Conservation (phyloP, 1,284 basidiomycete species). For the Trichosporon sp. region DNA sequence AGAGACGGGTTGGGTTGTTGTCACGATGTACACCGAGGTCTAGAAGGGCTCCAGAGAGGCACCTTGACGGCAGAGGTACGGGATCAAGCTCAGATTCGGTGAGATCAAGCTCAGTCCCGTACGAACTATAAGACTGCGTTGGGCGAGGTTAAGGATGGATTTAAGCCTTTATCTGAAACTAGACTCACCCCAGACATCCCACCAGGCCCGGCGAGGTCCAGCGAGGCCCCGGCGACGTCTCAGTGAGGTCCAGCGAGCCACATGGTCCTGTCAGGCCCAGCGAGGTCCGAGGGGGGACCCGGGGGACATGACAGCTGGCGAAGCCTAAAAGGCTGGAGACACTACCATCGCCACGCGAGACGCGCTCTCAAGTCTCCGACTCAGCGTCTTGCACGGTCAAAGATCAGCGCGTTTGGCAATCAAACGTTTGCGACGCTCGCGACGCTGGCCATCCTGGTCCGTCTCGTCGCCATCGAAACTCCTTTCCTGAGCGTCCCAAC, state of each 20-base stretch:
- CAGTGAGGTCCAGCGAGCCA: neutral
- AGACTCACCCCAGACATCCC: neutral
- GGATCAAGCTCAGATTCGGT: slow-evolving; percentile 15
- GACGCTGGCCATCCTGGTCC: neutral
- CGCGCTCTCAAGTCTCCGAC: neutral
- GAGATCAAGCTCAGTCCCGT: slow-evolving; percentile 11
- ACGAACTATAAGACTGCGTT: neutral
- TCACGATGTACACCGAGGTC: neutral
- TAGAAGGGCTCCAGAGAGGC: neutral
- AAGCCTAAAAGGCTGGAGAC: neutral
- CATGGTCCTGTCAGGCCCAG: neutral
- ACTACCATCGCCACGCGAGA: neutral
- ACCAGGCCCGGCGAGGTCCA: slow-evolving; percentile 4
- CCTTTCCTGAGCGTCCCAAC: slow-evolving; percentile 1
- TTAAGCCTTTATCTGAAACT: slow-evolving; percentile 19
- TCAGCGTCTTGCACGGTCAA: neutral
- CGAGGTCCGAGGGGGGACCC: neutral
- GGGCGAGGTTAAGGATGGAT: neutral
- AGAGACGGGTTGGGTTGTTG: neutral
- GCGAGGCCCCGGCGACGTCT: no score
- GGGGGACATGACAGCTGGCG: neutral
- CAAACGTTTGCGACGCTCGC: neutral
- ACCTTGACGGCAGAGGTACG: neutral
- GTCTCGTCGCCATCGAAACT: slow-evolving; percentile 14
- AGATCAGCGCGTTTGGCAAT: slow-evolving; percentile 9